Evolutionary conservation across 2,329 filamentous ascomycete species (phyloP), one percentile per base, ranked within the genome.

Genomic region (Penicillium expansum): DNA sequence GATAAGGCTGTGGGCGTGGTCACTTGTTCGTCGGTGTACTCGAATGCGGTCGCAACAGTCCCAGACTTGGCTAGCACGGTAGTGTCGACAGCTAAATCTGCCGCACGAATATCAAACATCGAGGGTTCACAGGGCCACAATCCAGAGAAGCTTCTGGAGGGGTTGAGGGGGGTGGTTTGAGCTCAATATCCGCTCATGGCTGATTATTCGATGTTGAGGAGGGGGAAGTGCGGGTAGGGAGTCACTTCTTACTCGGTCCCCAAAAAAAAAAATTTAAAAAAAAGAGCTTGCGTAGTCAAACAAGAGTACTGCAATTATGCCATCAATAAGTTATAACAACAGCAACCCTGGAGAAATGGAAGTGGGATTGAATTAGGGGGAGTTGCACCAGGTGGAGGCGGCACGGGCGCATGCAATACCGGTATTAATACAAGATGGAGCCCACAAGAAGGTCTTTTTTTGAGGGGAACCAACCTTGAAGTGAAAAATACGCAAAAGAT

Each of bases 1-100:
- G 67, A 60, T 52, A 62, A 57, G 52, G 66, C 65, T 56, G 69
- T 69, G 48, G 69, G 65, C 57, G 68, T 71, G 45, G 69, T 65
- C 48, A 65, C 60, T 60, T 70, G 71, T 57, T 74, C 71, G 60
- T 76, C 74, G 59, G 72, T 72, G 66, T 75, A 78, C 57, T 78
- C 75, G 61, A 78, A 74, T 59, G 77, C 69, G 58, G 75, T 73
- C 59, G 73, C 68, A 65, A 77, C 71, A 29, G 72, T 66, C 51
- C 68, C 68, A 37, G 68, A 66, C 62, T 76, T 76, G 57, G 68
- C 67, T 62, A 74, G 63, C 49, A 65, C 62, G 60, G 71, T 64
- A 39, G 67, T 65, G 56, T 73, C 67, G 63, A 70, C 65, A 51
- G 67, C 65, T 65, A 73, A 65, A 63, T 74, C 69, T 63, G 65